Percentiles rank a stretch among this genome's conserved stretches.
phyloP scores from a whole-genome alignment of 2,329 filamentous ascomycete genomes.

The Xylariaceae sp. region DNA sequence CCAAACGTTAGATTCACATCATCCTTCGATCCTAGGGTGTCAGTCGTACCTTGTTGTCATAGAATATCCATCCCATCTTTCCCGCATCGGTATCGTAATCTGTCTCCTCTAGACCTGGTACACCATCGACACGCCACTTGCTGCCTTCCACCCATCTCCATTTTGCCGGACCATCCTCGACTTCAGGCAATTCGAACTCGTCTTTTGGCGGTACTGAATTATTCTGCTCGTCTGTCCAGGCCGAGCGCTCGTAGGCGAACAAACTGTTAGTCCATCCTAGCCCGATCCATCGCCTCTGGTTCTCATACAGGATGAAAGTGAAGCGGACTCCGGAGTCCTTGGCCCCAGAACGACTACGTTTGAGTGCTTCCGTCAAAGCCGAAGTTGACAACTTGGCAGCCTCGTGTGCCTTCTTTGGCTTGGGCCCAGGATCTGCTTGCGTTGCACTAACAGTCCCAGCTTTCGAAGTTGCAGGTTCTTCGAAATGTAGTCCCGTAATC shows the following conservation, averaged over 20 bases:
- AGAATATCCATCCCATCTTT: constrained; percentile 88
- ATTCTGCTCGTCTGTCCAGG: constrained; percentile 96
- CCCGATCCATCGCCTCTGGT: constrained; percentile 91
- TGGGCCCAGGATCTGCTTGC: constrained; percentile 9
- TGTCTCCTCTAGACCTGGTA: constrained; percentile 45
- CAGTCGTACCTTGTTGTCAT: constrained; percentile 81
- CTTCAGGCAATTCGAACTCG: constrained; percentile 58
- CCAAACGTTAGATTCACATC: no score
- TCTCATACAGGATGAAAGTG: constrained; percentile 94
- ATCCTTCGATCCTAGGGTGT: not conserved
- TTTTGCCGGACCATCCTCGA: constrained; percentile 55
- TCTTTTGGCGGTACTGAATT: constrained; percentile 75
- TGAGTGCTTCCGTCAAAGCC: constrained; percentile 29
- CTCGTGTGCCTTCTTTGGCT: constrained; percentile 33
- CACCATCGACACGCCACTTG: constrained; percentile 82
- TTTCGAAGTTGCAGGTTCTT: constrained; percentile 37
- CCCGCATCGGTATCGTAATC: constrained; percentile 58
- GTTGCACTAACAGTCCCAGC: constrained; percentile 18
- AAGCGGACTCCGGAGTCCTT: constrained; percentile 81
- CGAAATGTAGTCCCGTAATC: constrained; percentile 77
- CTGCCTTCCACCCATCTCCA: constrained; percentile 80
- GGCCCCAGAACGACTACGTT: constrained; percentile 35
- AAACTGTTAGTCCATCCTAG: constrained; percentile 91
- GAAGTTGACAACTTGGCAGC: constrained; percentile 24
- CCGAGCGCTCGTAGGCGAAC: constrained; percentile 81